phyloP scores from a whole-genome alignment of 495 filamentous ascomycete genomes.

The Penicillium chermesinum region DNA sequence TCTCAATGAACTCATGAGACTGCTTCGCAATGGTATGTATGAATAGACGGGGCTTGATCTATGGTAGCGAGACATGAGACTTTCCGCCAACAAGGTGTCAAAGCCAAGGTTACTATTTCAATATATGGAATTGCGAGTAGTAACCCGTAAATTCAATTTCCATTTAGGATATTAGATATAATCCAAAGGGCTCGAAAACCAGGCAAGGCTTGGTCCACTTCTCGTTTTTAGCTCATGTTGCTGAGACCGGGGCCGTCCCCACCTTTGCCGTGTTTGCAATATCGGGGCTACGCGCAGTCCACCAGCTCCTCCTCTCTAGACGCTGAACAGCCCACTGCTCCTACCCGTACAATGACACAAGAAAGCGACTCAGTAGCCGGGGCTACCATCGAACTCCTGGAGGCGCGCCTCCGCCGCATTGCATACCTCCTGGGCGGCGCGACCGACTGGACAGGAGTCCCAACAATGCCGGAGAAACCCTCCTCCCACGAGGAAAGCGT shows the following conservation, averaged over 20 bases:
- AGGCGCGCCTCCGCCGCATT: slow-evolving; percentile 66
- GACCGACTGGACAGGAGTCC: slow-evolving; percentile 37
- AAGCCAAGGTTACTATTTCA: no score
- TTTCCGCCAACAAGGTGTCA: no score
- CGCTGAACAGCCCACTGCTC: not conserved
- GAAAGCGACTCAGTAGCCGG: slow-evolving; percentile 37
- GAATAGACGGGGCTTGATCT: no score
- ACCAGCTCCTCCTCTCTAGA: not conserved
- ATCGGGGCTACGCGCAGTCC: slow-evolving; percentile 7
- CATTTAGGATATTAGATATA: no score
- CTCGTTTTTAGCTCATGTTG: no score
- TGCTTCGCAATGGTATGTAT: no score
- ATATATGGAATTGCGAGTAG: no score
- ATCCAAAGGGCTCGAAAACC: no score
- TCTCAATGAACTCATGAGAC: no score
- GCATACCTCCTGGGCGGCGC: slow-evolving; percentile 69
- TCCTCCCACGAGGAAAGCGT: slow-evolving; percentile 39
- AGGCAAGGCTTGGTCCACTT: no score
- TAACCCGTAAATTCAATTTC: no score
- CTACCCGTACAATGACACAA: slow-evolving; percentile 25
- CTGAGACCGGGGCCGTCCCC: slow-evolving; percentile 10
- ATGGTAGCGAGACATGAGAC: no score
- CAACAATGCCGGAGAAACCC: slow-evolving; percentile 37
- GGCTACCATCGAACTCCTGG: slow-evolving; percentile 68
- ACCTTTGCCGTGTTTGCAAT: slow-evolving; percentile 28